phyloP scores from a whole-genome alignment of 768 basidiomycete species.

The Amanita phalloides region DNA sequence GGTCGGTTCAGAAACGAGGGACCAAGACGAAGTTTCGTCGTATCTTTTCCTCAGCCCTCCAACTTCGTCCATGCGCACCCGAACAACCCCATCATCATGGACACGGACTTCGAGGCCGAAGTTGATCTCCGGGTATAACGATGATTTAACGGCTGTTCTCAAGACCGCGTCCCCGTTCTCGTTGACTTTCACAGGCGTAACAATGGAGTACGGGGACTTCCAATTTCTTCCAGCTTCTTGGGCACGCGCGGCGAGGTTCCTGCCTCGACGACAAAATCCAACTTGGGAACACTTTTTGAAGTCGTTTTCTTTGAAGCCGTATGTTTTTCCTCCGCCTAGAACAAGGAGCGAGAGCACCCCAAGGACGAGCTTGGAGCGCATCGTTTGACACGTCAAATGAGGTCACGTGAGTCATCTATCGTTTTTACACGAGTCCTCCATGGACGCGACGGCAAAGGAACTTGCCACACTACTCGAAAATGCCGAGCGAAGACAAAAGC shows the following conservation, averaged over 20 bases:
- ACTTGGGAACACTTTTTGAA: conserved; percentile 95
- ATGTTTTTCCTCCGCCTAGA: conserved; percentile 10
- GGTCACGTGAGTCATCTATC: background rate
- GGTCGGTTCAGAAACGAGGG: conserved; percentile 62
- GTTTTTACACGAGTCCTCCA: too few species aligned
- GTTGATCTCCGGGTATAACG: conserved; percentile 73
- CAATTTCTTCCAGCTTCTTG: conserved; percentile 46
- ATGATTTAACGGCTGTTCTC: conserved; percentile 67
- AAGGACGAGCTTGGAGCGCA: conserved; percentile 5
- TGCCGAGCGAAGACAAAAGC: too few species aligned
- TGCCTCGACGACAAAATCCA: conserved; percentile 84
- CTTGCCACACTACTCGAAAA: too few species aligned
- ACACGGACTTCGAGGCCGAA: conserved; percentile 79
- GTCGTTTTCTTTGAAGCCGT: conserved; percentile 69
- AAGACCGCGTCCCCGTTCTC: conserved; percentile 45
- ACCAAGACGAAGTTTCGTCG: conserved; percentile 89
- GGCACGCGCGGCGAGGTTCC: conserved; percentile 72
- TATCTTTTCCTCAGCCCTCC: conserved; percentile 74
- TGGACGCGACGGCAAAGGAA: too few species aligned
- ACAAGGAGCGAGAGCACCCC: conserved; percentile 7
- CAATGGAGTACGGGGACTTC: conserved; percentile 82
- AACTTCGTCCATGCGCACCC: conserved; percentile 90
- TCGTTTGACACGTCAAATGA: background rate
- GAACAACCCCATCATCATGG: conserved; percentile 79
- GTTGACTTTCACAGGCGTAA: conserved; percentile 38